Percentiles rank a stretch among this genome's conserved stretches.
These are phyloP conservation scores for Beta corolliflora DNA, from an alignment of 179 eudicot genomes.

Conservation along the genomic window DNA sequence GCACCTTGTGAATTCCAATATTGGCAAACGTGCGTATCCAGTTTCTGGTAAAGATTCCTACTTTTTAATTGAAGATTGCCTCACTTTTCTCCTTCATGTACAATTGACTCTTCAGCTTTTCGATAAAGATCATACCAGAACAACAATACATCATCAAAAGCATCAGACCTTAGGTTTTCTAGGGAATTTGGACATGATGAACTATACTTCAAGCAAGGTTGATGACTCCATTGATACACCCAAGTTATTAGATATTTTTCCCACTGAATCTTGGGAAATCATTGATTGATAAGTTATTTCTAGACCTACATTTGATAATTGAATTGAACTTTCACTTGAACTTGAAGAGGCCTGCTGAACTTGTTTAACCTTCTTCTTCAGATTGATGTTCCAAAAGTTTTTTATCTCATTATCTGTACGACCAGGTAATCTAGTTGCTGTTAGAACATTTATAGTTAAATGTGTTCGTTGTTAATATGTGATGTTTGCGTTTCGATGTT, in stretches of 20 bases:
- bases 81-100: not conserved
- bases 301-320: not conserved
- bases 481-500: too few species aligned
- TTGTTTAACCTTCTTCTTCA: slow-evolving; percentile 63
- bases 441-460: too few species aligned
- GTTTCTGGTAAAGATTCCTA: too few species aligned
- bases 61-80: too few species aligned
- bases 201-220: not conserved
- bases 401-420: slow-evolving; percentile 81
- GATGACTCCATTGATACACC: not conserved
- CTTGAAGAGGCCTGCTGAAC: slow-evolving; percentile 45
- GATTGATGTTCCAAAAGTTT: slow-evolving; percentile 74
- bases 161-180: not conserved
- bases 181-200: not conserved
- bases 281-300: not conserved
- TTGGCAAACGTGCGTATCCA: too few species aligned
- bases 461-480: too few species aligned
- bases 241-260: not conserved
- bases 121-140: not conserved
- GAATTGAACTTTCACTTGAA: not conserved
- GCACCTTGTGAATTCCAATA: too few species aligned
- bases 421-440: slow-evolving; percentile 75
- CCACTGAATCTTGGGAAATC: not conserved
- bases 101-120: not conserved
- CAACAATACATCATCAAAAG: not conserved